A percentile compares a stretch with the other conserved stretches of the same genome.
Evolutionary conservation across 441 rosid species (phyloP).

Genomic region (Eruca vesicaria): DNA sequence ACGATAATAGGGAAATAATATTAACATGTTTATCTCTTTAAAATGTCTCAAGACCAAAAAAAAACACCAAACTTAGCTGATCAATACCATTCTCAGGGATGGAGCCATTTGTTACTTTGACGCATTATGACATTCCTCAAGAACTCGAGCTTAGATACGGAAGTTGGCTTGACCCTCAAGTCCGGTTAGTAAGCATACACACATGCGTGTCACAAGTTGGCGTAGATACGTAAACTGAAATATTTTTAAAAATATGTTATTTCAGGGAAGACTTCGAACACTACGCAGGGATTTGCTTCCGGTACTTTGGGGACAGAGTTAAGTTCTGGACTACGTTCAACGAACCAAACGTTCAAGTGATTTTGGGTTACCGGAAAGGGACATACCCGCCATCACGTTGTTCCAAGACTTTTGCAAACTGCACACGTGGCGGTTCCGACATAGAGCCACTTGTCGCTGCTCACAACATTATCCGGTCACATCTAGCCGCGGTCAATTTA

Average conservation of each 20-base stretch:
- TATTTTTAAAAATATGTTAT: background rate
- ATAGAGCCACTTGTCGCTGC: conserved; percentile 61
- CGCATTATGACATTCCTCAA: conserved; percentile 68
- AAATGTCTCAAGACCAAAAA: background rate
- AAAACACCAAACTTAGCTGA: background rate
- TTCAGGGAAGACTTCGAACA: conserved; percentile 65
- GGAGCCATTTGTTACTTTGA: conserved; percentile 62
- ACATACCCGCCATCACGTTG: conserved; percentile 63
- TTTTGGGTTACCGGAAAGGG: conserved; percentile 50
- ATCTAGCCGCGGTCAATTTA: conserved; percentile 52
- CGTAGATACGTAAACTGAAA: background rate
- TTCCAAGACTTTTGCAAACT: conserved; percentile 57
- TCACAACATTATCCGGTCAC: conserved; percentile 72
- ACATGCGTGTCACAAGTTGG: background rate
- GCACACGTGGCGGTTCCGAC: conserved; percentile 52
- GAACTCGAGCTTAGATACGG: conserved; percentile 66
- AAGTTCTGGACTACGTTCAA: conserved; percentile 67
- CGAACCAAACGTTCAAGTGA: conserved; percentile 60
- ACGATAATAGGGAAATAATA: too few species aligned
- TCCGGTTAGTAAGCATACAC: conserved; percentile 42
- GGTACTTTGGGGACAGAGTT: conserved; percentile 58
- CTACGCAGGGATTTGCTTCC: conserved; percentile 62
- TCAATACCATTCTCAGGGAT: conserved; percentile 47
- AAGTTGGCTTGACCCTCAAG: conserved; percentile 58
- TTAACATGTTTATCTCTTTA: too few species aligned